phyloP scores from a whole-genome alignment of 257 asterid species.

The Cinchona pubescens region DNA sequence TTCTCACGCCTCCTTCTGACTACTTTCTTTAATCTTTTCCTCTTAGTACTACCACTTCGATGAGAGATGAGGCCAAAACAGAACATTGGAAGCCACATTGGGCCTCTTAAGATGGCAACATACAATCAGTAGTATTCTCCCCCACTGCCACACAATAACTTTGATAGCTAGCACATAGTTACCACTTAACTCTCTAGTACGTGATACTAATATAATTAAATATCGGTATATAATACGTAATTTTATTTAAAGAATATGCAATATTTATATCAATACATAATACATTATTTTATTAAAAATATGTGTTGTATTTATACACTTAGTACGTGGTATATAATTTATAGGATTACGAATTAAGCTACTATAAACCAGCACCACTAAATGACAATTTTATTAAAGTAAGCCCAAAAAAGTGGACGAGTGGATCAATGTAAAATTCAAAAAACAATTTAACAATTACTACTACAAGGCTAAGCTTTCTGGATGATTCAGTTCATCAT shows the following conservation, averaged over 20 bases:
- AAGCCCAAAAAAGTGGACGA: not conserved
- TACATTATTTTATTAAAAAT: too few relatives aligned
- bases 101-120: constrained; percentile 9
- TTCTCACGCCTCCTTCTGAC: constrained; percentile 9
- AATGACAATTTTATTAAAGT: constrained; percentile 13
- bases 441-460: not conserved
- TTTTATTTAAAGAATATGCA: too few relatives aligned
- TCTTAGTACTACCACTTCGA: constrained; percentile 1
- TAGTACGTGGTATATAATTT: too few relatives aligned
- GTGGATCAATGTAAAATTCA: not conserved
- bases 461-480: not conserved
- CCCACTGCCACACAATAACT: not conserved
- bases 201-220: too few relatives aligned
- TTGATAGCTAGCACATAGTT: too few relatives aligned
- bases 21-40: not conserved
- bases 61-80: constrained; percentile 17
- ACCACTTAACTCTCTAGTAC: too few relatives aligned
- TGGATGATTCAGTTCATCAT: constrained; percentile 11
- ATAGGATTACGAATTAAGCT: too few relatives aligned
- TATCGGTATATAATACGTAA: too few relatives aligned
- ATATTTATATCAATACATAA: too few relatives aligned
- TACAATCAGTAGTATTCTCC: not conserved
- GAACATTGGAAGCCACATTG: constrained; percentile 6
- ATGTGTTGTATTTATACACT: too few relatives aligned
- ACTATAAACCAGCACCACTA: too few relatives aligned